Evolutionary conservation across 768 basidiomycete genomes (phyloP).

Genomic region (Rhizopogon vinicolor): DNA sequence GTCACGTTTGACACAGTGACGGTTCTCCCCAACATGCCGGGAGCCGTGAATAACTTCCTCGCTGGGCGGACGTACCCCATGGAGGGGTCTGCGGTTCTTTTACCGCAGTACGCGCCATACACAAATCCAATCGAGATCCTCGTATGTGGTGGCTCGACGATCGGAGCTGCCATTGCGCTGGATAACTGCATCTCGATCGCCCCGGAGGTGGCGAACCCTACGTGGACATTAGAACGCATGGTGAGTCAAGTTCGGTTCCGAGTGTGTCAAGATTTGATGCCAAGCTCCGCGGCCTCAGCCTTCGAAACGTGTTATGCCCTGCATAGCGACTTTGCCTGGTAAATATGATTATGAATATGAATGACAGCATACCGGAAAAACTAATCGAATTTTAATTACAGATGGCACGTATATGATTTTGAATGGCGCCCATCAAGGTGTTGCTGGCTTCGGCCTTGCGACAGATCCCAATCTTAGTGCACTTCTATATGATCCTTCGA

Average conservation of each 20-base stretch:
- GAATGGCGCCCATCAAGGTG: constrained; percentile 68
- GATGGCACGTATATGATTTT: constrained; percentile 74
- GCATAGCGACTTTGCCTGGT: constrained; percentile 62
- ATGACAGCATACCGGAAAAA: background rate
- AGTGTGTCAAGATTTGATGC: background rate
- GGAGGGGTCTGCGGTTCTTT: constrained; percentile 63
- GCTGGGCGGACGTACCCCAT: constrained; percentile 76
- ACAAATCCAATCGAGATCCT: constrained; percentile 65
- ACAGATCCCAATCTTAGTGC: constrained; percentile 59
- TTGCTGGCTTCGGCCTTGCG: constrained; percentile 72
- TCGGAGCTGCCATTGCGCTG: constrained; percentile 42
- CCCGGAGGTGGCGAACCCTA: constrained; percentile 57
- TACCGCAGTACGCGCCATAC: constrained; percentile 71
- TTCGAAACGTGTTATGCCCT: constrained; percentile 70
- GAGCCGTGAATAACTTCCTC: constrained; percentile 65
- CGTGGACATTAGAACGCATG: constrained; percentile 78
- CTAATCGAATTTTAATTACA: background rate
- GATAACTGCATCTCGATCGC: constrained; percentile 71
- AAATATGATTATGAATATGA: constrained; percentile 10
- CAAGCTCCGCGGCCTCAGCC: constrained; percentile 35
- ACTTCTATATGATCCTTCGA: constrained; percentile 63
- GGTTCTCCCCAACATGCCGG: constrained; percentile 68
- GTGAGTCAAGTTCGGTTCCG: constrained; percentile 32
- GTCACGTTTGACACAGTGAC: constrained; percentile 56
- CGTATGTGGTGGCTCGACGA: constrained; percentile 73